Evolutionary conservation across 768 basidiomycete species (phyloP), one percentile per base, ranked within the genome.

Genomic region (Gymnopilus junonius): DNA sequence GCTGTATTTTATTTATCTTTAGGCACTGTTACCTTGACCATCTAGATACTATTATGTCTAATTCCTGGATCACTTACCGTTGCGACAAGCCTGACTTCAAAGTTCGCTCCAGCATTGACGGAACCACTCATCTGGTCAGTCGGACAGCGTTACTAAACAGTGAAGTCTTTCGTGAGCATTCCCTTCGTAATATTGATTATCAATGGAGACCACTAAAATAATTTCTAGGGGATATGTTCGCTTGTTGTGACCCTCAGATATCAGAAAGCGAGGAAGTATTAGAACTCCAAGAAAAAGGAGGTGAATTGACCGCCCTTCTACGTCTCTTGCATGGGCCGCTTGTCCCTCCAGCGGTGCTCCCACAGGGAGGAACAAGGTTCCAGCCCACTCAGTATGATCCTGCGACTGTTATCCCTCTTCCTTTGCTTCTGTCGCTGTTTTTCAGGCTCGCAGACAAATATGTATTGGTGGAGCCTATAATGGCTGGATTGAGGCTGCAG

Each of bases 401-500:
- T 32, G 71, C 76, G 0, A 80, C 85, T 11, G 75, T 86, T 39
- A 87, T 92, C 45, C 91, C 91, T 1, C 79, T 88, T 10, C 90
- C 90, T 21, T 73, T 92, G 17, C 82, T 92, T 39, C 79, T 74
- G 14, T 74, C 85, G 14, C 67, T 81, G 50, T 76, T 92, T 65
- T 82, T 87, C 69, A 74, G 70, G 46, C 77, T 91, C 42, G 84
- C 80, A 34, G 91, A 91, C 74, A 92, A 92, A 71, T 92, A 92
- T 67, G 79, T 77, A 4, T 76, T 92, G 21, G 77, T 82, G 31
- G 79, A 80, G 8, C 65, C 79, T 5, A 79, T 87, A 50, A 68
- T 80, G 58, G 70, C 73, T 2, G 71, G 75, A 17, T 69, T 92
- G 48, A 76, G 79, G 61, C 73, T 75, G 25, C 90, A 91, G 73